Evolutionary conservation across 371 early-diverging fungal species (phyloP).

Genomic region (Lichtheimia hyalospora): DNA sequence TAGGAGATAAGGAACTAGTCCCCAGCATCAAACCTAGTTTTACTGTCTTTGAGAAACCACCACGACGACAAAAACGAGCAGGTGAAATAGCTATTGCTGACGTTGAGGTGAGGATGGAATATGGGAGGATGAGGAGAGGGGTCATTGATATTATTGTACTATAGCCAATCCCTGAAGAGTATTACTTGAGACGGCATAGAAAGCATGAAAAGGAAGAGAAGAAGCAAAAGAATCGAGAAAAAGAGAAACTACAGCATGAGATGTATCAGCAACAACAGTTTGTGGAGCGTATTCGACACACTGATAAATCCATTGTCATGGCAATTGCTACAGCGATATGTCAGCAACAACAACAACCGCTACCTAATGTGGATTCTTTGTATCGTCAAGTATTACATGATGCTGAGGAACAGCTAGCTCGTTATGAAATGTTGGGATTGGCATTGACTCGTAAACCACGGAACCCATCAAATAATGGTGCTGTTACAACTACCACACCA

Average conservation of each 20-base stretch:
- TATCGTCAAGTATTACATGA: slow-evolving; percentile 50
- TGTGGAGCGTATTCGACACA: slow-evolving; percentile 56
- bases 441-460: slow-evolving; percentile 3
- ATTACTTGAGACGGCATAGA: slow-evolving; percentile 62
- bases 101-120: slow-evolving; percentile 10
- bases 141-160: background rate
- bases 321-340: slow-evolving; percentile 40
- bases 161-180: slow-evolving; percentile 39
- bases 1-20: background rate
- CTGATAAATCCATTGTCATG: slow-evolving; percentile 41
- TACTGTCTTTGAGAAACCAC: slow-evolving; percentile 6
- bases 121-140: background rate
- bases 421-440: slow-evolving; percentile 56
- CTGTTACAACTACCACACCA: background rate
- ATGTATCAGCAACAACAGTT: slow-evolving; percentile 64
- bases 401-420: slow-evolving; percentile 49
- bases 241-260: slow-evolving; percentile 60
- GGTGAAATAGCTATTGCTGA: slow-evolving; percentile 1
- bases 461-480: background rate
- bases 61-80: slow-evolving; percentile 1
- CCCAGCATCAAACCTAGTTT: slow-evolving; percentile 2
- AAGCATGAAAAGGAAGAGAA: slow-evolving; percentile 67
- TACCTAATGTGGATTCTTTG: slow-evolving; percentile 37
- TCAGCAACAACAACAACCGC: slow-evolving; percentile 23
- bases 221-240: slow-evolving; percentile 66